Evolutionary conservation across 2,329 filamentous ascomycete genomes (phyloP).

Genomic region (Fusarium begoniae): DNA sequence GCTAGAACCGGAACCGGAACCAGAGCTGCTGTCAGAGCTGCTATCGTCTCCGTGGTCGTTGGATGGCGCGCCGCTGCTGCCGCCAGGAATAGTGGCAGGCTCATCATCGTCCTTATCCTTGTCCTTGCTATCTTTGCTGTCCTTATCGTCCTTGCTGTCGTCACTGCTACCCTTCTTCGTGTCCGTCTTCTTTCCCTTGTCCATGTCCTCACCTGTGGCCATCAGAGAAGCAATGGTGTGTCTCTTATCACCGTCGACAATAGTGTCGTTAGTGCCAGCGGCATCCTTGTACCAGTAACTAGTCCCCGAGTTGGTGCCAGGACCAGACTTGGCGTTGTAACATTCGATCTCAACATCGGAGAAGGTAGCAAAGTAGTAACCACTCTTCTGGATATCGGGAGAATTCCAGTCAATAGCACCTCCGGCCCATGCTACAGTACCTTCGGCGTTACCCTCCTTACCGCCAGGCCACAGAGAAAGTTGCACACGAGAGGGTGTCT

Average conservation of each 20-base stretch:
- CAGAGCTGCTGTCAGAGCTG: conserved; percentile 14
- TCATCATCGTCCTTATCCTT: conserved; percentile 19
- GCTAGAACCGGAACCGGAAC: conserved; percentile 3
- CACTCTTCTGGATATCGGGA: conserved; percentile 79
- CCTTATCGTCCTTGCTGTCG: conserved; percentile 16
- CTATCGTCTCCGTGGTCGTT: conserved; percentile 34
- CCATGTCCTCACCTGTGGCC: conserved; percentile 82
- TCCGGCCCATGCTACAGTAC: conserved; percentile 92
- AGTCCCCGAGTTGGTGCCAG: conserved; percentile 74
- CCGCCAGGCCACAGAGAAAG: conserved; percentile 97
- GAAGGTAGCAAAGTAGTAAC: conserved; percentile 89
- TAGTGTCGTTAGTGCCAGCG: conserved; percentile 76
- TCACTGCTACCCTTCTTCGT: conserved; percentile 37
- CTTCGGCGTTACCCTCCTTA: conserved; percentile 77
- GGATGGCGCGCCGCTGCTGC: conserved; percentile 25
- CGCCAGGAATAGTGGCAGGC: conserved; percentile 37
- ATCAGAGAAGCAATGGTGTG: conserved; percentile 82
- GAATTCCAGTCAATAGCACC: conserved; percentile 84
- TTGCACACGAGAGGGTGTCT: conserved; percentile 90
- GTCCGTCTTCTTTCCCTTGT: conserved; percentile 51
- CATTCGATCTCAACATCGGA: conserved; percentile 83
- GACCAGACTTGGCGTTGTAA: conserved; percentile 70
- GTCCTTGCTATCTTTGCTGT: conserved; percentile 26
- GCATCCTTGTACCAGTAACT: conserved; percentile 79
- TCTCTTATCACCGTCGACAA: conserved; percentile 77